phyloP scores from a whole-genome alignment of 257 asterid species.

The Penstemon barbatus region DNA sequence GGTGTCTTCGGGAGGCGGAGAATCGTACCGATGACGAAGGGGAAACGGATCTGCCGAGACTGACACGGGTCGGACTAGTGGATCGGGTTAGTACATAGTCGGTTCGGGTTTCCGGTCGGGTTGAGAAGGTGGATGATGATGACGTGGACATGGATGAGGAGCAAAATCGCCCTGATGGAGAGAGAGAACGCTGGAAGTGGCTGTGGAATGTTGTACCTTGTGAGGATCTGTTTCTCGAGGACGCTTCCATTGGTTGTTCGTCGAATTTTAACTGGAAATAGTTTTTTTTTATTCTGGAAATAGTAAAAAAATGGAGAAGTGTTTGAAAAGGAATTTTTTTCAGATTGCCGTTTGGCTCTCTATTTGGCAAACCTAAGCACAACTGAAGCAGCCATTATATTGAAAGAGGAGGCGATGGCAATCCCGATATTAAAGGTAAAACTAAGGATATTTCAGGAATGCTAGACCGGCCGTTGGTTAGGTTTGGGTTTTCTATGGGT shows the following conservation, averaged over 20 bases:
- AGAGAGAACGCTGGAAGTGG: slow-evolving; percentile 46
- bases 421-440: not conserved
- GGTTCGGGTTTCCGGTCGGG: slow-evolving; percentile 24
- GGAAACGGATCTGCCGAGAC: slow-evolving; percentile 49
- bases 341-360: slow-evolving; percentile 27
- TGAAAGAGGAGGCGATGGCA: slow-evolving; percentile 26
- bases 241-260: slow-evolving; percentile 39
- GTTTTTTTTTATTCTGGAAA: not conserved
- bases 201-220: slow-evolving; percentile 36
- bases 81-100: slow-evolving; percentile 33
- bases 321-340: not conserved
- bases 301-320: not conserved
- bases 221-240: slow-evolving; percentile 38
- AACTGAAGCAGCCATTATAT: slow-evolving; percentile 38
- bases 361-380: slow-evolving; percentile 50
- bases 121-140: slow-evolving; percentile 33
- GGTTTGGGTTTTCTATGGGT: slow-evolving; percentile 8
- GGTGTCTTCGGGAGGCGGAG: slow-evolving; percentile 39
- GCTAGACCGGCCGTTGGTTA: slow-evolving; percentile 31
- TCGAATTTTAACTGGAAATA: not conserved
- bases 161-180: slow-evolving; percentile 60
- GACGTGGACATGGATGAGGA: slow-evolving; percentile 42
- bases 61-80: slow-evolving; percentile 59
- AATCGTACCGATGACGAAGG: slow-evolving; percentile 52
- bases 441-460: not conserved